A percentile compares a stretch with the other conserved stretches of the same genome.
These are phyloP conservation scores for Nitzschia sp. DNA, from an alignment of 108 stramenopile species.

Conservation along the genomic window DNA sequence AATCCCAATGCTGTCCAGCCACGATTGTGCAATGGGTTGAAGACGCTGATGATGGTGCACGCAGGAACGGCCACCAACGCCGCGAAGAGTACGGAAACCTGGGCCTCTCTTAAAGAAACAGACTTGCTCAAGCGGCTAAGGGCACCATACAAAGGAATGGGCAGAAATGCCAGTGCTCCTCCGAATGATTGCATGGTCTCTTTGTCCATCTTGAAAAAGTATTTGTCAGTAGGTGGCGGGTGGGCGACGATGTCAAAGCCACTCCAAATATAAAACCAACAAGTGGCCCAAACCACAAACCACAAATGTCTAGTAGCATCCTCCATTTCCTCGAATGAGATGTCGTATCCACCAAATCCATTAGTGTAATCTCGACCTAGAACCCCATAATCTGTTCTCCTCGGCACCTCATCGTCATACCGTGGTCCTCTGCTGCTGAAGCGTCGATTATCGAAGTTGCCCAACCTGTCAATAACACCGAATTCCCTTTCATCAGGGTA, in stretches of 20 bases:
- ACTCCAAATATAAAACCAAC: background rate
- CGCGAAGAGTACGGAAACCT: background rate
- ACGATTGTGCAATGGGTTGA: background rate
- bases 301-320: slow-evolving; percentile 1
- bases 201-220: slow-evolving; percentile 7
- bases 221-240: background rate
- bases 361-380: background rate
- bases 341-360: background rate
- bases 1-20: background rate
- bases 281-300: slow-evolving; percentile 1
- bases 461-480: background rate
- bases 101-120: background rate
- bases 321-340: background rate
- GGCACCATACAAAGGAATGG: slow-evolving; percentile 2
- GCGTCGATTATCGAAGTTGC: background rate
- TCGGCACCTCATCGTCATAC: background rate
- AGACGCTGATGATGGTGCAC: background rate
- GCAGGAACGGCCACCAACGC: background rate
- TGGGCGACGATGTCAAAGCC: background rate
- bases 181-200: background rate
- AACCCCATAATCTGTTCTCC: background rate
- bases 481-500: background rate
- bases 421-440: background rate
- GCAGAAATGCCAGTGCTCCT: background rate
- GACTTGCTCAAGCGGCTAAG: slow-evolving; percentile 4